phyloP scores from a whole-genome alignment of 495 filamentous ascomycete species.

The Penicillium ochrochloron region DNA sequence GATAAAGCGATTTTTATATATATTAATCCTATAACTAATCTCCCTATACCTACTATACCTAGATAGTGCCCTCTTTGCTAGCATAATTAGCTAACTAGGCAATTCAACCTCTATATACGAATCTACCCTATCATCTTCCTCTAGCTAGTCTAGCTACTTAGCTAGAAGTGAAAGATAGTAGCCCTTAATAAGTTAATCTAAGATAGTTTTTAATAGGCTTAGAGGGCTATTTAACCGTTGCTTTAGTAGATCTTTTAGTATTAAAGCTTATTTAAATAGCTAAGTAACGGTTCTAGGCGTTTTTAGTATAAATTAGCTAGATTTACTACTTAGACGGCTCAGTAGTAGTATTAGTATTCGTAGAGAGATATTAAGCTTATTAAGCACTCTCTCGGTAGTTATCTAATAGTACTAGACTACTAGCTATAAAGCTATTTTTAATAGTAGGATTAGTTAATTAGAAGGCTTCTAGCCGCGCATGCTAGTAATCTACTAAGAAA shows the following conservation, averaged over 20 bases:
- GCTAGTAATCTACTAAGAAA: too few relatives aligned
- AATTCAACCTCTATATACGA: too few relatives aligned
- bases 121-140: too few relatives aligned
- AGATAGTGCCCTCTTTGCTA: too few relatives aligned
- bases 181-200: background rate
- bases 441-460: background rate
- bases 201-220: background rate
- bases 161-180: too few relatives aligned
- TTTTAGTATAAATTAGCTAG: background rate
- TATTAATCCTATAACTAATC: too few relatives aligned
- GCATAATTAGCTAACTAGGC: too few relatives aligned
- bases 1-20: too few relatives aligned
- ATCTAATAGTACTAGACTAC: conserved; percentile 21
- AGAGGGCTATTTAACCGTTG: background rate
- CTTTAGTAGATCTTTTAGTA: background rate
- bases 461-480: conserved; percentile 1
- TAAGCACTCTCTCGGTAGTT: conserved; percentile 10
- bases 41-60: too few relatives aligned
- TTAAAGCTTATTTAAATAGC: background rate
- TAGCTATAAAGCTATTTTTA: conserved; percentile 22
- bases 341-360: background rate
- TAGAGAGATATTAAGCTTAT: background rate
- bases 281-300: background rate
- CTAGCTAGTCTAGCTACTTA: too few relatives aligned
- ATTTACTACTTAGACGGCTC: background rate